These are phyloP conservation scores for Cordia subcordata DNA, from an alignment of 257 asterid genomes.

Conservation along the genomic window DNA sequence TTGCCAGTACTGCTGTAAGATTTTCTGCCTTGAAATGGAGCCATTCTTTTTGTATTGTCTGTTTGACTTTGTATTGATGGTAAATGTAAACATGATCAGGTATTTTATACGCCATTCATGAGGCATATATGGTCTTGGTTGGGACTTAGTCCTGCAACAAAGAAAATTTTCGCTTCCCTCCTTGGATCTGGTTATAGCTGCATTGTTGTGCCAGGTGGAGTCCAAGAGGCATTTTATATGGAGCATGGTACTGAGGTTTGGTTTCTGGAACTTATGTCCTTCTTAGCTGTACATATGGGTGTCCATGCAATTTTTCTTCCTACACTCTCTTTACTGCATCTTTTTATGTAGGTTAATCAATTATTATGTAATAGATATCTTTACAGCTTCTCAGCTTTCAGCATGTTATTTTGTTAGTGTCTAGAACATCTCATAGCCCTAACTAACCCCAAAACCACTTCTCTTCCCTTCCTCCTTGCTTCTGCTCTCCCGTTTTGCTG, in stretches of 20 bases:
- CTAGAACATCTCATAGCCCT: no score
- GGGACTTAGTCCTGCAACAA: slow-evolving; percentile 79
- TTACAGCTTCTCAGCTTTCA: no score
- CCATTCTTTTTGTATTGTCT: not conserved
- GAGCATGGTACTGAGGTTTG: slow-evolving; percentile 85
- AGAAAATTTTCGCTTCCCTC: slow-evolving; percentile 59
- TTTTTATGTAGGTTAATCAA: no score
- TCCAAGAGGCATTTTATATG: slow-evolving; percentile 77
- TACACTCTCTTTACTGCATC: no score
- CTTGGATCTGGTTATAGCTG: slow-evolving; percentile 82
- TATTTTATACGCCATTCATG: slow-evolving; percentile 85
- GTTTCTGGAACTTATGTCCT: slow-evolving; percentile 9
- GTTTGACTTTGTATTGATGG: not conserved
- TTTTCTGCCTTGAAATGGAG: slow-evolving; percentile 7
- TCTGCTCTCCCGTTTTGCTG: no score
- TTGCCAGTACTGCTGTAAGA: slow-evolving; percentile 92
- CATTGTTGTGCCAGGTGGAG: slow-evolving; percentile 91
- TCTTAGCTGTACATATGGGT: slow-evolving; percentile 8
- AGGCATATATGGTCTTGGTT: slow-evolving; percentile 97
- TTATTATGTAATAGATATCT: no score
- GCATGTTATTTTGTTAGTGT: no score
- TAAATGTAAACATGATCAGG: slow-evolving; percentile 37
- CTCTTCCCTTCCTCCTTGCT: no score
- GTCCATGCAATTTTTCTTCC: no score
- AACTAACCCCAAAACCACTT: no score